These are phyloP conservation scores for Patellaria atrata DNA, from an alignment of 495 filamentous ascomycete genomes.

Conservation along the genomic window DNA sequence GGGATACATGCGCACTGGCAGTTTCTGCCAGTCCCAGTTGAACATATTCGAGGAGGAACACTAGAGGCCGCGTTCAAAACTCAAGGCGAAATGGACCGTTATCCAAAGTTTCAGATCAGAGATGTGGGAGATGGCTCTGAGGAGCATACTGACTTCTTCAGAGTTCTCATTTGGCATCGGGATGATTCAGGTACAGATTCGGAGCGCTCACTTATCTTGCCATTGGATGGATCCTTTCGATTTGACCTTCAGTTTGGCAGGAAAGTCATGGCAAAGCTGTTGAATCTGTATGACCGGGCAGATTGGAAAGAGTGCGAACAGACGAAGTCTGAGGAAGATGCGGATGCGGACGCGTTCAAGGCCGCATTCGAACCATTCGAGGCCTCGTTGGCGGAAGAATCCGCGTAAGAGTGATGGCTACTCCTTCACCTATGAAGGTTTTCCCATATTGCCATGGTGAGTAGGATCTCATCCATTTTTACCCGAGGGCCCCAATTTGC, in stretches of 20 bases:
- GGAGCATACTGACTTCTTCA: constrained; percentile 62
- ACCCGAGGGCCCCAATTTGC: too few relatives aligned
- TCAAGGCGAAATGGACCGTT: constrained; percentile 61
- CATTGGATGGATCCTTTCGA: constrained; percentile 36
- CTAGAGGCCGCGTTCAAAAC: constrained; percentile 76
- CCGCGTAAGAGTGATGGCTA: too few relatives aligned
- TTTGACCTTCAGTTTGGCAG: constrained; percentile 58
- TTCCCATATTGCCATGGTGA: too few relatives aligned
- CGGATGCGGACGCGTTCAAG: constrained; percentile 70
- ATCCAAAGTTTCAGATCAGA: constrained; percentile 36
- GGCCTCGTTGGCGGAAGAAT: constrained; percentile 42
- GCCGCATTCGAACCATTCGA: constrained; percentile 76
- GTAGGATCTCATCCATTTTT: too few relatives aligned
- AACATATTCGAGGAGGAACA: constrained; percentile 48
- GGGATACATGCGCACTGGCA: constrained; percentile 93
- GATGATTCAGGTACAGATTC: constrained; percentile 20
- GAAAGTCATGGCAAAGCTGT: constrained; percentile 72
- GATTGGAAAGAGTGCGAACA: constrained; percentile 77
- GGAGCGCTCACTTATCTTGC: constrained; percentile 32
- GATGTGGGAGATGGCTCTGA: constrained; percentile 28
- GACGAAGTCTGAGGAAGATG: constrained; percentile 57
- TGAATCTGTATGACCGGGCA: constrained; percentile 56
- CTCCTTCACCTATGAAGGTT: too few relatives aligned
- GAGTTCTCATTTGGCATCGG: constrained; percentile 62
- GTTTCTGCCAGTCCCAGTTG: constrained; percentile 61